phyloP scores from a whole-genome alignment of 306 rosid species.

The Cucumis hystrix region DNA sequence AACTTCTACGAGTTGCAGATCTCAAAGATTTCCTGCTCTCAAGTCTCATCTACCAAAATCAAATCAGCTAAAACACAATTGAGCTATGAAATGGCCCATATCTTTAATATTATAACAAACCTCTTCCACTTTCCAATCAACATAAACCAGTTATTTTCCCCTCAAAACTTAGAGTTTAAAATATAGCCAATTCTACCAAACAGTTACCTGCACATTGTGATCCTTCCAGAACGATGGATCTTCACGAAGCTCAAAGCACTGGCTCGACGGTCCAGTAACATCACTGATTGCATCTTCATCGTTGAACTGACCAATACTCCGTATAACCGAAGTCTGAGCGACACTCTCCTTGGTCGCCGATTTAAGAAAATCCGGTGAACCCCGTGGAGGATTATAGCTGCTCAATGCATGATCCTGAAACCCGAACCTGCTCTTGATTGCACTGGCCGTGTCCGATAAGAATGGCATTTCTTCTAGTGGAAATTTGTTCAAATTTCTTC shows the following conservation, averaged over 20 bases:
- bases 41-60: not conserved
- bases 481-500: not conserved
- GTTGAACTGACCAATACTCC: constrained; percentile 34
- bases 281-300: constrained; percentile 27
- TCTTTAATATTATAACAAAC: not conserved
- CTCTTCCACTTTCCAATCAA: not conserved
- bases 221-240: constrained; percentile 98
- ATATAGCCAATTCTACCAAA: not conserved
- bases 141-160: not conserved
- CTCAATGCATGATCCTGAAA: constrained; percentile 57
- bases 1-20: not conserved
- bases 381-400: constrained; percentile 26
- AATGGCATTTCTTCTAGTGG: constrained; percentile 41
- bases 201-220: constrained; percentile 82
- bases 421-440: constrained; percentile 75
- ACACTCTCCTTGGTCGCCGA: constrained; percentile 37
- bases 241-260: constrained; percentile 59
- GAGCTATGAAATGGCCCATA: not conserved
- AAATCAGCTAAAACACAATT: not conserved
- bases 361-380: constrained; percentile 54
- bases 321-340: constrained; percentile 32
- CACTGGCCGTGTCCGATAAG: constrained; percentile 71
- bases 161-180: not conserved
- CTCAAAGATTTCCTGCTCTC: not conserved
- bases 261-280: constrained; percentile 26